Evolutionary conservation across 1,284 basidiomycete species (phyloP).

Genomic region (Agaricales sp.): DNA sequence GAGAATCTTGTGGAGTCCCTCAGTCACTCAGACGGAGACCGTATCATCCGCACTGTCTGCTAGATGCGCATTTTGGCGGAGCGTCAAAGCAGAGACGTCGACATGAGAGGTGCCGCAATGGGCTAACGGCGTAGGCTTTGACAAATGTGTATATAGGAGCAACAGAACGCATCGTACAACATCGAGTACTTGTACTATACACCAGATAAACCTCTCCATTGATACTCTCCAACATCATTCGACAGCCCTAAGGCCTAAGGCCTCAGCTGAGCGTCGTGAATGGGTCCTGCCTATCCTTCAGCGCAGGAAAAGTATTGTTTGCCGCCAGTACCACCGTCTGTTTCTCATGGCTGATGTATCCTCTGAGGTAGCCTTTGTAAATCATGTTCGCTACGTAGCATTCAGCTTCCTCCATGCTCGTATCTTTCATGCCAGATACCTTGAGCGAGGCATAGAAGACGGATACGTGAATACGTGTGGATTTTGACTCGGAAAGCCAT

Average conservation of each 20-base stretch:
- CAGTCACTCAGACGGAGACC: neutral
- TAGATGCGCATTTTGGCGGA: neutral
- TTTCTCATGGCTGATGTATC: conserved; percentile 94
- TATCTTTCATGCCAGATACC: conserved; percentile 48
- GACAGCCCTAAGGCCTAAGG: too few species aligned
- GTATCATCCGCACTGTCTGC: neutral
- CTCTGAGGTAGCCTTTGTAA: conserved; percentile 84
- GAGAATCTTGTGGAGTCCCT: neutral
- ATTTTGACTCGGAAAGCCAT: conserved; percentile 68
- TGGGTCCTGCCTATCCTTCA: neutral
- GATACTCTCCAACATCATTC: too few species aligned
- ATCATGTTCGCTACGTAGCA: conserved; percentile 94
- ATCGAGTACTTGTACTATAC: too few species aligned
- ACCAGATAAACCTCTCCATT: too few species aligned
- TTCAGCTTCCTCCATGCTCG: conserved; percentile 76
- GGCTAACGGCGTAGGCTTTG: too few species aligned
- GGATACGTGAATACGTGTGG: conserved; percentile 66
- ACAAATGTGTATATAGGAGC: too few species aligned
- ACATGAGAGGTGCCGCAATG: neutral
- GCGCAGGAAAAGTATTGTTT: conserved; percentile 72
- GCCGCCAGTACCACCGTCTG: conserved; percentile 86
- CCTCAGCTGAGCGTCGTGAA: neutral
- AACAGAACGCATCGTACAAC: too few species aligned
- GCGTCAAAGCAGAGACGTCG: neutral
- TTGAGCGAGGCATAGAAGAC: conserved; percentile 67